phyloP scores from a whole-genome alignment of 2,329 filamentous ascomycete species.

The Colletotrichum australisinense region DNA sequence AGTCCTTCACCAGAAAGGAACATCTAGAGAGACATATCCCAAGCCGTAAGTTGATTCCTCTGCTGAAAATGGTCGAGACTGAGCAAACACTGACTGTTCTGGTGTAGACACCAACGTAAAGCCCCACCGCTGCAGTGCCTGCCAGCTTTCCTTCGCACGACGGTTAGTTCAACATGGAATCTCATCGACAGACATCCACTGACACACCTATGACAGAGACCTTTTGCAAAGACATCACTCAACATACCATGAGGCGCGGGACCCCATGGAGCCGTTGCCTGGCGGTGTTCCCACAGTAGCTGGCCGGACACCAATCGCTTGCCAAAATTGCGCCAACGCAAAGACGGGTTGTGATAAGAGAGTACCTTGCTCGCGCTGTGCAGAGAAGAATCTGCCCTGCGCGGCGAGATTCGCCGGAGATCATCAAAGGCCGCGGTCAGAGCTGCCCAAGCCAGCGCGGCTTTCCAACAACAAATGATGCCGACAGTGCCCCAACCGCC shows the following conservation, averaged over 20 bases:
- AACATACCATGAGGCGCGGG: conserved; percentile 62
- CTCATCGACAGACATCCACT: conserved; percentile 12
- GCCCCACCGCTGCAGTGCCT: conserved; percentile 61
- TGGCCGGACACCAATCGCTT: conserved; percentile 51
- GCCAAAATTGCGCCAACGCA: conserved; percentile 51
- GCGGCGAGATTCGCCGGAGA: conserved; percentile 62
- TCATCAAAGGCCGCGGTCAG: conserved; percentile 60
- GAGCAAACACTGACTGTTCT: conserved; percentile 29
- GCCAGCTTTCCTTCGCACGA: conserved; percentile 61
- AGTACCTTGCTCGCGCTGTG: conserved; percentile 51
- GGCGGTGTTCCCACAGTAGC: conserved; percentile 55
- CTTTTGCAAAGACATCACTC: conserved; percentile 62
- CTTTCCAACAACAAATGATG: conserved; percentile 44
- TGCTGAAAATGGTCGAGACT: neutral
- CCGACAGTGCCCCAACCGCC: conserved; percentile 29
- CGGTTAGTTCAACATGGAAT: conserved; percentile 47
- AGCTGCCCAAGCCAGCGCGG: conserved; percentile 53
- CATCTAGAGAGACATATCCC: conserved; percentile 67
- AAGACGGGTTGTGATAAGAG: conserved; percentile 54
- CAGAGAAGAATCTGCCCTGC: conserved; percentile 48
- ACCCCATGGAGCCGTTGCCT: conserved; percentile 56
- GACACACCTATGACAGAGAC: conserved; percentile 51
- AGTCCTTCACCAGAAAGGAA: conserved; percentile 66
- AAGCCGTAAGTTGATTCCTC: conserved; percentile 53
- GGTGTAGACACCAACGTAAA: conserved; percentile 65